Base-by-base conservation (phyloP, 2,329 filamentous ascomycete genomes). In the Aureobasidium sp. region DNA sequence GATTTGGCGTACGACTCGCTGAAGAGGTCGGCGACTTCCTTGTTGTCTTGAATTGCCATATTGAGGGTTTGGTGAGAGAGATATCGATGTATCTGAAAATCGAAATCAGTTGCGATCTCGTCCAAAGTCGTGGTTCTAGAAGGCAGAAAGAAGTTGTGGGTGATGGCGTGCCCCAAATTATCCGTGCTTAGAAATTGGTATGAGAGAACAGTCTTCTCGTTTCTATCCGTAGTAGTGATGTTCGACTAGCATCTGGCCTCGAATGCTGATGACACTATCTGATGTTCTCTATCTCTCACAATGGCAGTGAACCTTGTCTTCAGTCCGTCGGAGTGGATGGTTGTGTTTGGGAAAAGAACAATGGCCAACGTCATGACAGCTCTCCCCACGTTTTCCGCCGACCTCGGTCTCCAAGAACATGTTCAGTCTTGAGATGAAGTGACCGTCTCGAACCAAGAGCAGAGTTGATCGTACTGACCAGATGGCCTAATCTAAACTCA, bases 1-100 rank as follows among this genome's bases (percentile, higher is more conserved):
- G 42, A 42, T 45, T 45, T 22, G 8, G 64, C 64, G 29, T 63
- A 64, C 0, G 37, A 14, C 14, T 64, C 55, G 41, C 55, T 58
- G 27, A 64, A 65, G 12, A 56, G 55, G 4, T 61, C 49, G 47
- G 56, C 60, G 22, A 31, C 34, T 42, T 59, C 44, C 31, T 58
- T 58, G 45, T 9, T 48, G 14, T 25, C 12, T 12, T 49, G 44
- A 17, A 20, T n/a, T 27, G 55, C 42, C 55, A 58, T 58, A 7
- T 25, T 47, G 39, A 20, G 4, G 17, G 11, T 1, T 3, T 3
- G 12, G 20, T 22, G 22, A 29, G 17, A 25, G 17, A 20, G 8
- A 5, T 12, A 3, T 34, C 15, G 3, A 17, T 17, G 9, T 57
- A 5, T 25, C n/a, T 6, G 36, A 14, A 22, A 20, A 22, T 29